phyloP scores from a whole-genome alignment of 164 flowering plant species.

The Buxus sempervirens region DNA sequence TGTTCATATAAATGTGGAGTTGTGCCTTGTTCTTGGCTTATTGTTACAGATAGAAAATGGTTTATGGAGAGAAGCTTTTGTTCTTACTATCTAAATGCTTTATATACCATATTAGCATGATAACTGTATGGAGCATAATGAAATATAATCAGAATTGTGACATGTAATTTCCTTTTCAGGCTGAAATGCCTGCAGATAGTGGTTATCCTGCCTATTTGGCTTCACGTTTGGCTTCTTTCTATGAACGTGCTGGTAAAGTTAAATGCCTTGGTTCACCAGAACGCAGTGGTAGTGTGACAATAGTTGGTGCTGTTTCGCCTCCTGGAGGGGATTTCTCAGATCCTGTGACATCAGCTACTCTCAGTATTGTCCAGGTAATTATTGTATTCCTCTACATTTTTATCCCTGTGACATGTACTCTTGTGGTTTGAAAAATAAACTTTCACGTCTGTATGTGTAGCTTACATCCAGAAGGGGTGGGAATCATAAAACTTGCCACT shows the following conservation, averaged over 20 bases:
- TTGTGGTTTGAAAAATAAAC: too few species aligned
- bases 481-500: too few species aligned
- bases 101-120: neutral
- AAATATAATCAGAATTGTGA: neutral
- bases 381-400: neutral
- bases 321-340: constrained; percentile 99
- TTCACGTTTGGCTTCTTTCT: constrained; percentile 95
- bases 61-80: neutral
- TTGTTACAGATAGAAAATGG: neutral
- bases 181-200: constrained; percentile 98
- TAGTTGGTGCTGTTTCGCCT: constrained; percentile 99
- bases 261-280: constrained; percentile 98
- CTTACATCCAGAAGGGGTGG: too few species aligned
- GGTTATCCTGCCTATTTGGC: constrained; percentile 99
- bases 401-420: too few species aligned
- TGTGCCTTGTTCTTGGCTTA: neutral
- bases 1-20: neutral
- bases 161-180: constrained; percentile 40
- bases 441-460: too few species aligned
- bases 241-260: constrained; percentile 99
- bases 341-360: constrained; percentile 98
- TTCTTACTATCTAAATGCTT: neutral
- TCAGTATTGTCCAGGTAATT: constrained; percentile 92
- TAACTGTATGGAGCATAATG: neutral
- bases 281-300: constrained; percentile 97